A percentile compares a stretch with the other conserved stretches of the same genome.
Conservation (phyloP, 495 filamentous ascomycete species). For the Astrocystis sublimbata region DNA sequence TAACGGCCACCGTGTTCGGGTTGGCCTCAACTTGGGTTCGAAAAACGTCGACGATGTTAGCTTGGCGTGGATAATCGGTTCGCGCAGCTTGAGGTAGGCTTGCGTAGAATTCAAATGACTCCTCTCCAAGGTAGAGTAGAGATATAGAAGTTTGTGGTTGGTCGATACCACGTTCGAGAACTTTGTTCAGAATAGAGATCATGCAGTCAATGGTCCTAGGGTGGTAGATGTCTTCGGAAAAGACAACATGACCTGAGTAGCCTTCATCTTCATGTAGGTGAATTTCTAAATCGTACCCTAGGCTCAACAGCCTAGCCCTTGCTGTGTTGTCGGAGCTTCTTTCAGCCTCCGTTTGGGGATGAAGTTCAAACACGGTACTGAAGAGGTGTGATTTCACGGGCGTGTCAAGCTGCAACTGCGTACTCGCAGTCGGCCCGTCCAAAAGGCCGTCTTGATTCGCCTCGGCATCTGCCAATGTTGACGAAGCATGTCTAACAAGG, state of each 20-base stretch:
- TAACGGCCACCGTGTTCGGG: slow-evolving; percentile 11
- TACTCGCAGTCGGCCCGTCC: too few relatives aligned
- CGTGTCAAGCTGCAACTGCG: too few relatives aligned
- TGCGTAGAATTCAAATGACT: neutral
- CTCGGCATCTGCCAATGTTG: too few relatives aligned
- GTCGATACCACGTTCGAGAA: slow-evolving; percentile 13
- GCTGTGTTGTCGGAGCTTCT: too few relatives aligned
- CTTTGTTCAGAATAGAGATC: slow-evolving; percentile 9
- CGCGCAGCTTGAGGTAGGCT: slow-evolving; percentile 6
- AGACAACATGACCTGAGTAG: slow-evolving; percentile 11
- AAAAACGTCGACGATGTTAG: slow-evolving; percentile 21
- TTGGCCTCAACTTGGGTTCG: slow-evolving; percentile 7
- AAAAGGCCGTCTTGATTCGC: too few relatives aligned
- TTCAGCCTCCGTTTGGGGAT: too few relatives aligned
- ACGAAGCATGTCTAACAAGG: too few relatives aligned
- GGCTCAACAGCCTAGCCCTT: slow-evolving; percentile 13
- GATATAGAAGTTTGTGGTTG: slow-evolving; percentile 13
- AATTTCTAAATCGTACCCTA: slow-evolving; percentile 21
- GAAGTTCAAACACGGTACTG: too few relatives aligned
- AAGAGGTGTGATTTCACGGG: too few relatives aligned
- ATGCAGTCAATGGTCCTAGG: slow-evolving; percentile 10
- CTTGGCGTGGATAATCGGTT: slow-evolving; percentile 13
- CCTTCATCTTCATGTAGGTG: slow-evolving; percentile 17
- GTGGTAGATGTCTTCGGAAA: slow-evolving; percentile 16
- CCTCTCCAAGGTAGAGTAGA: slow-evolving; percentile 7